phyloP scores from a whole-genome alignment of 371 early-diverging fungal genomes.

The Phascolomyces articulosus region DNA sequence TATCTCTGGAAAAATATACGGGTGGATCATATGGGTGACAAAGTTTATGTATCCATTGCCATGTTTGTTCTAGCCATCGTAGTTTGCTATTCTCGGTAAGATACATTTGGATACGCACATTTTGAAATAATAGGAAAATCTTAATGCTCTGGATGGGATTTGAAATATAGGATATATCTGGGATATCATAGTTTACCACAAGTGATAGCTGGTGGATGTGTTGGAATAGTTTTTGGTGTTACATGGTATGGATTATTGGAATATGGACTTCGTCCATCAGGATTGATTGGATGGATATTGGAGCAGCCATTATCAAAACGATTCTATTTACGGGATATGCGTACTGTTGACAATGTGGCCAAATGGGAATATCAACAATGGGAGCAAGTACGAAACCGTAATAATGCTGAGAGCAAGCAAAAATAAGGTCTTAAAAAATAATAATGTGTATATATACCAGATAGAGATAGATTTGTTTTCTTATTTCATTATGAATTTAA shows the following conservation, averaged over 20 bases:
- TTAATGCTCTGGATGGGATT: not conserved
- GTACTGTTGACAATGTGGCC: constrained; percentile 53
- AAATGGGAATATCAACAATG: constrained; percentile 66
- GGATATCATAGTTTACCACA: constrained; percentile 82
- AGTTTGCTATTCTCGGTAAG: constrained; percentile 66
- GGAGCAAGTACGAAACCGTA: constrained; percentile 10
- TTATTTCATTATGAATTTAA: too few species aligned
- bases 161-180: constrained; percentile 70
- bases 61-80: constrained; percentile 38
- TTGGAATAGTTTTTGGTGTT: constrained; percentile 65
- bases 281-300: constrained; percentile 44
- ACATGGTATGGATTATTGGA: constrained; percentile 61
- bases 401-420: not conserved
- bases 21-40: constrained; percentile 39
- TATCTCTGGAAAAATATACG: constrained; percentile 57
- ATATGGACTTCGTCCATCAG: constrained; percentile 35
- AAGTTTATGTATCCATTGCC: constrained; percentile 37
- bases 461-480: not conserved
- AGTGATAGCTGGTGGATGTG: constrained; percentile 68
- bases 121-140: not conserved
- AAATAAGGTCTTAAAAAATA: not conserved
- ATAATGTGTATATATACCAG: not conserved
- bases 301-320: constrained; percentile 40
- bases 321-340: constrained; percentile 66
- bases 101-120: too few species aligned